phyloP scores from a whole-genome alignment of 2,329 filamentous ascomycete species.

The Metarhizium guizhouense region DNA sequence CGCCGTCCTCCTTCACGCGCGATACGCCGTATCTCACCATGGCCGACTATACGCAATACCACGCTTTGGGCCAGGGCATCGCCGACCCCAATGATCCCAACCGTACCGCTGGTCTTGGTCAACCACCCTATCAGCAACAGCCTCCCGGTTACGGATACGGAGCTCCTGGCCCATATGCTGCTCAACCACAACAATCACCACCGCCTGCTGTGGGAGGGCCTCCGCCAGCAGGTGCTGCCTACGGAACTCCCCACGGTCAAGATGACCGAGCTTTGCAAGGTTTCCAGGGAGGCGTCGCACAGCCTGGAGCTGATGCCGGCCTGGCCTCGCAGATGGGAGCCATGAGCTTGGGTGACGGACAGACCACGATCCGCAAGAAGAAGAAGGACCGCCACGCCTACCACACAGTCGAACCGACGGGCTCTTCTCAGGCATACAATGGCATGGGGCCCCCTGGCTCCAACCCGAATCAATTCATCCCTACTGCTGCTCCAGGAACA shows the following conservation, averaged over 20 bases:
- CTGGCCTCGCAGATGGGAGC: conserved; percentile 69
- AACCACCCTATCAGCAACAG: conserved; percentile 46
- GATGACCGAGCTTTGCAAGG: conserved; percentile 17
- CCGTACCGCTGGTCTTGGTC: conserved; percentile 35
- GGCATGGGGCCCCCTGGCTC: conserved; percentile 52
- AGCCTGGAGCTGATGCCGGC: conserved; percentile 34
- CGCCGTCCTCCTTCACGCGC: neutral
- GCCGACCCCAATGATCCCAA: conserved; percentile 46
- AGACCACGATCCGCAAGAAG: conserved; percentile 53
- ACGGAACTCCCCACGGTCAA: conserved; percentile 24
- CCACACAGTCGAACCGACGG: conserved; percentile 69
- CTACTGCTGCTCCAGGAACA: conserved; percentile 15
- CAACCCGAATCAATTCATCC: conserved; percentile 33
- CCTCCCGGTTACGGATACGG: conserved; percentile 19
- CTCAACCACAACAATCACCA: conserved; percentile 3
- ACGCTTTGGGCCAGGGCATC: conserved; percentile 47
- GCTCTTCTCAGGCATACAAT: conserved; percentile 61
- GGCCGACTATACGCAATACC: conserved; percentile 48
- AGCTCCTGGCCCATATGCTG: conserved; percentile 10
- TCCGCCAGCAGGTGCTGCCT: conserved; percentile 14
- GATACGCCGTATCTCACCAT: conserved; percentile 23
- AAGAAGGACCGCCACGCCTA: conserved; percentile 96
- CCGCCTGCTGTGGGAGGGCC: neutral
- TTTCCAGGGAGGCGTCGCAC: conserved; percentile 17
- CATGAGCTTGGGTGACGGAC: conserved; percentile 53